Evolutionary conservation across 169 alveolate species (phyloP).

Genomic region (Plasmodium billcollinsi): DNA sequence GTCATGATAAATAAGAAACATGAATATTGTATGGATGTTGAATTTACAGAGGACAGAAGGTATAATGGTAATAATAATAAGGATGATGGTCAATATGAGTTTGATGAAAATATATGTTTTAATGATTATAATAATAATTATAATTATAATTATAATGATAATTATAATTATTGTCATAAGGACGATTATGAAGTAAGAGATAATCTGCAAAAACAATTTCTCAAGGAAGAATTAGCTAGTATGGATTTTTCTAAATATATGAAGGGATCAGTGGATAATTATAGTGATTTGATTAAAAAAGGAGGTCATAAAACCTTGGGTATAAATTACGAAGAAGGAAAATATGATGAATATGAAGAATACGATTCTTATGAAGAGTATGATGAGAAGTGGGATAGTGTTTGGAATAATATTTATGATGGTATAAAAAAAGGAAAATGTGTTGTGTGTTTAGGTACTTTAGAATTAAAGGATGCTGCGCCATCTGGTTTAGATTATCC

Average conservation of each 20-base stretch:
- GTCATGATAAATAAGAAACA: no score
- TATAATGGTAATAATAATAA: no score
- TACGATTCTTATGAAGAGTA: conserved; percentile 8
- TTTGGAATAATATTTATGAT: conserved; percentile 82
- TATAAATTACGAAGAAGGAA: background rate
- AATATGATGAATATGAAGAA: background rate
- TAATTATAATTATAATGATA: no score
- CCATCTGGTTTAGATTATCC: conserved; percentile 83
- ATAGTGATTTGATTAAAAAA: conserved; percentile 26
- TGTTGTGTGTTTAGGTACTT: conserved; percentile 89
- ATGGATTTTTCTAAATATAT: conserved; percentile 66
- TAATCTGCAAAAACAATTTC: conserved; percentile 14
- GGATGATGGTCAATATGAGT: no score
- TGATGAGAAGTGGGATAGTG: conserved; percentile 74
- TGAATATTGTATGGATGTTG: no score
- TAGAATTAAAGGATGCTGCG: conserved; percentile 84
- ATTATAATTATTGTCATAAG: no score
- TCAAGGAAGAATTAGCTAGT: conserved; percentile 22
- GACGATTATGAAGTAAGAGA: conserved; percentile 18
- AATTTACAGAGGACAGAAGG: no score
- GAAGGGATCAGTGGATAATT: conserved; percentile 41
- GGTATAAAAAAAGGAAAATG: conserved; percentile 86
- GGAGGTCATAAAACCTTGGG: background rate
- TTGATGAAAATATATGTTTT: no score
- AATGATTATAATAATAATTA: no score